Base-by-base conservation (phyloP, 768 basidiomycete genomes). In the Termitomyces eurrhizus region DNA sequence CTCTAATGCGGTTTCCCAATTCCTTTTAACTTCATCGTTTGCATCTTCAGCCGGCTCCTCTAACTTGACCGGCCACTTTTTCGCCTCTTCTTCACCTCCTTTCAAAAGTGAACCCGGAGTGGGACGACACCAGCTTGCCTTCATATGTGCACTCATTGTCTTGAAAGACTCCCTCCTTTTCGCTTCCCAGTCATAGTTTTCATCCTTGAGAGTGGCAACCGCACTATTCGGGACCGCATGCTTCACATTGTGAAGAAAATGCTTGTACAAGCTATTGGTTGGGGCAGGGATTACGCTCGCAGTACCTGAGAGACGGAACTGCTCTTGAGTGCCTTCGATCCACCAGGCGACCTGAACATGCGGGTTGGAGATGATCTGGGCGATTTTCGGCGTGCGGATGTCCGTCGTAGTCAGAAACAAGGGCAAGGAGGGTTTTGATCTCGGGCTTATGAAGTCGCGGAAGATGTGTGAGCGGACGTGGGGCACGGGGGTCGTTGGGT, bases 261-360 rank as follows among this genome's bases (percentile, higher is more conserved):
- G 60, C 18, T 68, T 64, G 59, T 75, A 69, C 14, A 78, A 66
- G 5, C 68, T 52, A 64, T 82, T 77, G 7, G 67, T 62, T 0
- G 83, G 80, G 0, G 77, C 65, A 0, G 89, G 83, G 24, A 92
- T 75, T 61, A 92, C 63, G 68, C 76, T 78, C 24, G 82, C 83
- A 14, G 70, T 71, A 1, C 87, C 92, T 0, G 75, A 62, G 67
- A 95, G 74, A 51, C 93, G 86, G 69, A 87, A 93, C 67, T 95
- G 93, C 68, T 90, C 86, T 56, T 80, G 71, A 0, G 83, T 80
- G 24, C 81, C 80, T 35, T 81, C 77, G 56, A 87, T 80, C 90
- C 91, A 95, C 86, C 89, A 93, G 12, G 79, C 83, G 46, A 88
- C 64, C 69, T 93, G 88, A 62, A 87, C 81, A 46, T 76, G 70